Percentiles rank a stretch among this genome's conserved stretches.
Conservation (phyloP, 2,329 filamentous ascomycete species). For the Aspergillus proliferans region DNA sequence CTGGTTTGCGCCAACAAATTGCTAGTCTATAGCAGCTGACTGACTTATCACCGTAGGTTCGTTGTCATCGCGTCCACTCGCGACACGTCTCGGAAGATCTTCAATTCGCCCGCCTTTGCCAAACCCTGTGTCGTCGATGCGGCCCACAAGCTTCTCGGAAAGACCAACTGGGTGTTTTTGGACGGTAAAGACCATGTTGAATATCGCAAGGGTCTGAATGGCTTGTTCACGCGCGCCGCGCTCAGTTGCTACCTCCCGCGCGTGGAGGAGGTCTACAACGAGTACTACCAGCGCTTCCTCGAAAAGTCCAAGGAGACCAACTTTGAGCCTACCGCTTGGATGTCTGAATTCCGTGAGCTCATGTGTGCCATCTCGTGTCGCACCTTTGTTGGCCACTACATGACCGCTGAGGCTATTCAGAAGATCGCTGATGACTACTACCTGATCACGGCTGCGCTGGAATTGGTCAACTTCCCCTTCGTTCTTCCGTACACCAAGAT, state of each 20-base stretch:
- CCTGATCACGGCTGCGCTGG: constrained; percentile 87
- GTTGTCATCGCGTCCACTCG: constrained; percentile 93
- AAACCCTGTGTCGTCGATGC: constrained; percentile 96
- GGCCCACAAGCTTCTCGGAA: constrained; percentile 85
- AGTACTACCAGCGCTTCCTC: constrained; percentile 76
- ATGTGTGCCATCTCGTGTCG: constrained; percentile 93
- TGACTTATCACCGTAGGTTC: constrained; percentile 54
- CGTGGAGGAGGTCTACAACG: constrained; percentile 85
- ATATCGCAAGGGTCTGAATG: constrained; percentile 93
- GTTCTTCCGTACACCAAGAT: constrained; percentile 92
- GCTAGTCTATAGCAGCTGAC: background rate
- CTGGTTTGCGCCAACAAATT: background rate
- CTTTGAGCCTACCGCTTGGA: constrained; percentile 75
- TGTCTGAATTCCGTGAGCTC: constrained; percentile 85
- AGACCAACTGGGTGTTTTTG: constrained; percentile 94
- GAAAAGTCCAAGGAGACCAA: constrained; percentile 65
- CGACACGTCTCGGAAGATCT: constrained; percentile 92
- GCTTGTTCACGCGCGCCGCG: constrained; percentile 85
- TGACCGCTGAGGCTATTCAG: constrained; percentile 81
- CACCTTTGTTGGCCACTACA: constrained; percentile 96
- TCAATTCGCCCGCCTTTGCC: constrained; percentile 86
- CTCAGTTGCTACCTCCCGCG: constrained; percentile 83
- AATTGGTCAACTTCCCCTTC: constrained; percentile 97
- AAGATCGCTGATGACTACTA: constrained; percentile 97
- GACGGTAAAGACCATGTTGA: constrained; percentile 93